A percentile compares a stretch with the other conserved stretches of the same genome.
Conservation (phyloP, 73 alveolate genomes). For the Tetrahymena borealis region DNA sequence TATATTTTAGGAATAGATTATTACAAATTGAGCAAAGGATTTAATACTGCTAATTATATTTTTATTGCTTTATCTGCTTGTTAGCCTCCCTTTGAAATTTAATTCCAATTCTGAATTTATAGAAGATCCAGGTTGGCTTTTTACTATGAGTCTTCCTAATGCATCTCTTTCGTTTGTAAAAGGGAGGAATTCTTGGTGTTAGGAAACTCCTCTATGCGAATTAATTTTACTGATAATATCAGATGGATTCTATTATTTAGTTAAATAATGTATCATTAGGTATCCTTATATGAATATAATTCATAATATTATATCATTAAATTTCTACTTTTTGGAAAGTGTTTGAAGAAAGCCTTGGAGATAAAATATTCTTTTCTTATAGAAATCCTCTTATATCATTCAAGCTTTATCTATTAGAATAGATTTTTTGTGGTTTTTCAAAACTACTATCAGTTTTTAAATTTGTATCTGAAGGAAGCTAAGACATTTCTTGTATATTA, state of each 20-base stretch:
- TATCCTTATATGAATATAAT: no score
- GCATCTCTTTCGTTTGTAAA: neutral
- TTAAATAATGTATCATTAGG: neutral
- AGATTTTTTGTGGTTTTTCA: neutral
- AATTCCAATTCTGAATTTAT: neutral
- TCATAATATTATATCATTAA: neutral
- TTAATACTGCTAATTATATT: neutral
- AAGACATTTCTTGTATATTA: neutral
- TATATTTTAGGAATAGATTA: neutral
- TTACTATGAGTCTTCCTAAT: neutral
- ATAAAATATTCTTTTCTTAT: neutral
- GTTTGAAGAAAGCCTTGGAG: neutral
- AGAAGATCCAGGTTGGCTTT: neutral
- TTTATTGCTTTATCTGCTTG: neutral
- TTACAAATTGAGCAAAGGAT: neutral
- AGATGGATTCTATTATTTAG: neutral
- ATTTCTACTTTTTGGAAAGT: neutral
- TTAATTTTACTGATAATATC: neutral
- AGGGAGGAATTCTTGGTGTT: neutral
- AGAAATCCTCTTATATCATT: neutral
- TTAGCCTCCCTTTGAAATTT: neutral
- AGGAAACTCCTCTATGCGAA: neutral
- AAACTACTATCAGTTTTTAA: neutral
- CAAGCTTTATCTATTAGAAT: neutral
- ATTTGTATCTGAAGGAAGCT: neutral